Conservation (phyloP, 306 rosid genomes). For the Vigna nakashimae region DNA sequence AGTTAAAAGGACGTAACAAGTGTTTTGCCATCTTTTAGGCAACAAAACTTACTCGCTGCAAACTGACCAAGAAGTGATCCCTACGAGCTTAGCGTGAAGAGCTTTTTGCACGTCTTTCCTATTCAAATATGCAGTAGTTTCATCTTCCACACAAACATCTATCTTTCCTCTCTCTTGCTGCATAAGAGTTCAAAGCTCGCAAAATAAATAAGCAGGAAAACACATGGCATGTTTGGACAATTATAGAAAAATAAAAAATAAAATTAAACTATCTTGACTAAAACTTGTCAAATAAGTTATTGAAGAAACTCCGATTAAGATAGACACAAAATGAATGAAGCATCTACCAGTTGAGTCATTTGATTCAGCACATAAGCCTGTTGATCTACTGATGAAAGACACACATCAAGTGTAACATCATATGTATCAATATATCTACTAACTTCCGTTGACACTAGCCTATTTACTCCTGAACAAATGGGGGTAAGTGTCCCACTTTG, state of each 20-base stretch:
- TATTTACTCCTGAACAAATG: slow-evolving; percentile 48
- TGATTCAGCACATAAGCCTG: slow-evolving; percentile 52
- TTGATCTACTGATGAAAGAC: slow-evolving; percentile 50
- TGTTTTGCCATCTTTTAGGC: neutral
- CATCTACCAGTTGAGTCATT: slow-evolving; percentile 54
- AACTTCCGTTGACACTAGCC: slow-evolving; percentile 41
- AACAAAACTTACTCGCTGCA: slow-evolving; percentile 64
- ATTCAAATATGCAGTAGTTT: slow-evolving; percentile 62
- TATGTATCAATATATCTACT: slow-evolving; percentile 45
- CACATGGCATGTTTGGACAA: neutral
- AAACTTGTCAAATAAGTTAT: too few species aligned
- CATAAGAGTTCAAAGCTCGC: neutral
- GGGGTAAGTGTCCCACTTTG: slow-evolving; percentile 38
- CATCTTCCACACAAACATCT: slow-evolving; percentile 79
- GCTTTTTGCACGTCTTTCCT: slow-evolving; percentile 68
- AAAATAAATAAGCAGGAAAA: neutral
- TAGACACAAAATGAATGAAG: neutral
- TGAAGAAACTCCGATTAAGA: neutral
- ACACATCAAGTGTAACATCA: slow-evolving; percentile 65
- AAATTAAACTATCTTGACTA: too few species aligned
- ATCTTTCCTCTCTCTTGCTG: slow-evolving; percentile 57
- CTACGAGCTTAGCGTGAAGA: slow-evolving; percentile 76
- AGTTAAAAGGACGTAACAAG: neutral
- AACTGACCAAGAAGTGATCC: slow-evolving; percentile 55
- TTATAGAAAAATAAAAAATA: too few species aligned